Base-by-base conservation (phyloP, 1,139 yeast genomes). In the Pichia inconspicua region DNA sequence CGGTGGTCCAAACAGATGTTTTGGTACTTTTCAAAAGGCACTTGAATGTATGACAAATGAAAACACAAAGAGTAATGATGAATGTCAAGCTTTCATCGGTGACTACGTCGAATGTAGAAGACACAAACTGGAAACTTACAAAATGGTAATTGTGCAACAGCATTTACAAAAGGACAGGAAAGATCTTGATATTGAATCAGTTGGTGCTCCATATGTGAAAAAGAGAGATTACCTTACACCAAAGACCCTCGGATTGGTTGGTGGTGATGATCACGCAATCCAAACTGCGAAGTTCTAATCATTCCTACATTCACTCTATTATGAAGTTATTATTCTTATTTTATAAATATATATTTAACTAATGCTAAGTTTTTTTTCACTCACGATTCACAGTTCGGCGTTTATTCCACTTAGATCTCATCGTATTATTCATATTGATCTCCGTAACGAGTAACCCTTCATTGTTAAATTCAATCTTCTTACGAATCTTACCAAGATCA, bases 1-100 rank as follows among this genome's bases (percentile, higher is more conserved):
- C 45, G 68, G 69, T 25, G 69, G 67, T 28, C 68, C 69, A 38
- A 63, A 59, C 57, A 60, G 57, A 44, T 65, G 69, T 54, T 65
- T 64, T 53, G 66, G 64, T 35, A 59, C 60, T 35, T 65, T 64
- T 50, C 69, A 65, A 50, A 60, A 62, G 46, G 66, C 66, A 11
- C 56, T 65, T 31, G 68, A 65, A 53, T 65, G 69, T 48, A 59
- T 65, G 62, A 64, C 69, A 14, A 62, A 57, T 44, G 56, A 57
- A 35, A 55, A 58, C 17, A 59, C 61, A 14, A 51, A 55, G 37
- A 57, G 56, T 32, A 59, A 58, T 42, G 60, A 59, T 14, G 64
- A 63, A 47, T 65, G 69, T 51, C 55, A 57, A 35, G 56, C 58
- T 15, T 53, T 61, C 35, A 58, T 58, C 48, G 58, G 57, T 39